phyloP scores from a whole-genome alignment of 202 grass and related monocot species.

The Digitaria exilis region DNA sequence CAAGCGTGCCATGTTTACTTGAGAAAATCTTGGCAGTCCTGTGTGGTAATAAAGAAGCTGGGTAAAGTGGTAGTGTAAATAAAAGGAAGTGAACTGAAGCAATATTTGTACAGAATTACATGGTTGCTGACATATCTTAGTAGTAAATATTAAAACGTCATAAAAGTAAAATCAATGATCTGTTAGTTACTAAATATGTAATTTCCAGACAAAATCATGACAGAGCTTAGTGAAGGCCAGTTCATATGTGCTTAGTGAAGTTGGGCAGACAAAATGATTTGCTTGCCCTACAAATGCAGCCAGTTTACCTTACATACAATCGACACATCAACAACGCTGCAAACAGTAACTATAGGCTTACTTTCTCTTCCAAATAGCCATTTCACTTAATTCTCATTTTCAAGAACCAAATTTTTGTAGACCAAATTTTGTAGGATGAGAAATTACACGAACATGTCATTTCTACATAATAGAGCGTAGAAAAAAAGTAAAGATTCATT shows the following conservation, averaged over 20 bases:
- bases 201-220: neutral
- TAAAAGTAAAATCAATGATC: neutral
- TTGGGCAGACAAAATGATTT: slow-evolving; percentile 3
- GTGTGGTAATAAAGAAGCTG: slow-evolving; percentile 15
- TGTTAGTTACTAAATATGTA: neutral
- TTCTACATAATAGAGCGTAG: neutral
- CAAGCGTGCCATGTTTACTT: slow-evolving; percentile 12
- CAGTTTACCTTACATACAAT: slow-evolving; percentile 7
- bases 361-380: neutral
- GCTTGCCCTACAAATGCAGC: neutral
- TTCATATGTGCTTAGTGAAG: neutral
- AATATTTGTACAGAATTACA: neutral
- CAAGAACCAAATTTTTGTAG: neutral
- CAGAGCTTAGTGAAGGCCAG: neutral
- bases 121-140: neutral
- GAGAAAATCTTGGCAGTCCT: slow-evolving; percentile 35
- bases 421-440: neutral
- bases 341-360: neutral
- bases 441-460: neutral
- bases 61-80: neutral
- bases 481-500: neutral
- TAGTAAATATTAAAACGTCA: neutral
- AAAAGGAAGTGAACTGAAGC: neutral
- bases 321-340: neutral
- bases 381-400: neutral